A percentile compares a stretch with the other conserved stretches of the same genome.
Conservation (phyloP, 352 stramenopile genomes). For the Globisporangium uncinulatum region DNA sequence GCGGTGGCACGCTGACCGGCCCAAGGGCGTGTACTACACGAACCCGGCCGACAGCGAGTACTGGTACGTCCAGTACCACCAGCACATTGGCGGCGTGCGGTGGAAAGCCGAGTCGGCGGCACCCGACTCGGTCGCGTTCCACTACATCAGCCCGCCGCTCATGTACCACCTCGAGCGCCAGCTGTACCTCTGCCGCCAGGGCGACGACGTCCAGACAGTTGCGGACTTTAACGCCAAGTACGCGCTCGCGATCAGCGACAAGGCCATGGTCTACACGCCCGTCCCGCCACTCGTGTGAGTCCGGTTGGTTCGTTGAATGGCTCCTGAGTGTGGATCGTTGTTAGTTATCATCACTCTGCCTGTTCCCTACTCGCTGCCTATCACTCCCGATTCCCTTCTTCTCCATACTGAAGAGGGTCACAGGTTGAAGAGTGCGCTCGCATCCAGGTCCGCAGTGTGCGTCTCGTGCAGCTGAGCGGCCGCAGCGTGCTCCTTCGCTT, state of each 20-base stretch:
- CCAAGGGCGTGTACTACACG: constrained; percentile 59
- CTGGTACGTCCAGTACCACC: constrained; percentile 74
- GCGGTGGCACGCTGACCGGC: constrained; percentile 71
- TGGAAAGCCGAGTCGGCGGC: constrained; percentile 42
- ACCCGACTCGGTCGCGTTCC: constrained; percentile 66
- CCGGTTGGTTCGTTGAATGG: constrained; percentile 1
- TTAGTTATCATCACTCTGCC: not conserved
- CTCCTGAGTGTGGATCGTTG: not conserved
- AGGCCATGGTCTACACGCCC: constrained; percentile 39
- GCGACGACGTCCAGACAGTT: constrained; percentile 36
- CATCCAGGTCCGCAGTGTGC: constrained; percentile 41
- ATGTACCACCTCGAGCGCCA: constrained; percentile 79
- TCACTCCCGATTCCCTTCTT: too few species aligned
- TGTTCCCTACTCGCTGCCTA: constrained; percentile 2
- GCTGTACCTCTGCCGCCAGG: constrained; percentile 61
- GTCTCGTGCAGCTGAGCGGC: constrained; percentile 39
- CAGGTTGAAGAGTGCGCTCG: constrained; percentile 41
- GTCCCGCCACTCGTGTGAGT: constrained; percentile 16
- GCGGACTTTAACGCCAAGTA: constrained; percentile 53
- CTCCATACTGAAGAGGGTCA: constrained; percentile 14
- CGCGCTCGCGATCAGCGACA: constrained; percentile 34
- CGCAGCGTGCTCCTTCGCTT: constrained; percentile 41
- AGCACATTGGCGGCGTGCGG: constrained; percentile 57
- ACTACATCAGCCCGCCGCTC: constrained; percentile 62
- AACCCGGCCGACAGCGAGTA: constrained; percentile 46